phyloP scores from a whole-genome alignment of 768 basidiomycete species.

The Amanita muscaria region DNA sequence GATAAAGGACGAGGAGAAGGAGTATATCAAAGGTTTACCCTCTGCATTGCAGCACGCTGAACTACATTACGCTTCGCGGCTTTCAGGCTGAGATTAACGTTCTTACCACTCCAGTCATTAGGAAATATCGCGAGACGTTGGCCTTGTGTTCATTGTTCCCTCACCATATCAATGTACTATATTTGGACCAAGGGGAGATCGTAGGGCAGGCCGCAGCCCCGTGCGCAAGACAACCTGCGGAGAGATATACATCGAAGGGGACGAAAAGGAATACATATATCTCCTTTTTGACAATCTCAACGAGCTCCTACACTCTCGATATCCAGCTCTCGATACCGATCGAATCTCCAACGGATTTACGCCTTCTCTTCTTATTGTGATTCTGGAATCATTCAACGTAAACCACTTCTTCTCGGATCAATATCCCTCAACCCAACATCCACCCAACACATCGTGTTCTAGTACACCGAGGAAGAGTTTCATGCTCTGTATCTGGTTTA shows the following conservation, averaged over 20 bases:
- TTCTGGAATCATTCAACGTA: conserved; percentile 60
- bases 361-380: conserved; percentile 20
- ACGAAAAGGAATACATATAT: neutral
- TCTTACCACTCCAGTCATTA: too few relatives aligned
- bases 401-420: conserved; percentile 58
- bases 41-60: too few relatives aligned
- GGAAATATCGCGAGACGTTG: too few relatives aligned
- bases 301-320: conserved; percentile 34
- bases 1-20: conserved; percentile 15
- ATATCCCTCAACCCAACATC: conserved; percentile 59
- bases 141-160: too few relatives aligned
- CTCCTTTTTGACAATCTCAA: conserved; percentile 33
- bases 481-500: conserved; percentile 50
- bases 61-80: too few relatives aligned
- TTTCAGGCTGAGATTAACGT: too few relatives aligned
- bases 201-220: too few relatives aligned
- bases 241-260: conserved; percentile 1
- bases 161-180: too few relatives aligned
- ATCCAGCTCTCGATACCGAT: conserved; percentile 35
- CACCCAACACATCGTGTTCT: conserved; percentile 51
- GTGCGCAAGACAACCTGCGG: too few relatives aligned
- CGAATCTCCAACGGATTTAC: conserved; percentile 54
- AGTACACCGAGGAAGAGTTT: conserved; percentile 72
- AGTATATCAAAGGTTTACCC: conserved; percentile 17
- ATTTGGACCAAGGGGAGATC: too few relatives aligned